Evolutionary conservation across 768 basidiomycete genomes (phyloP), one percentile per base, ranked within the genome.

Genomic region (Macrocybe gigantea): DNA sequence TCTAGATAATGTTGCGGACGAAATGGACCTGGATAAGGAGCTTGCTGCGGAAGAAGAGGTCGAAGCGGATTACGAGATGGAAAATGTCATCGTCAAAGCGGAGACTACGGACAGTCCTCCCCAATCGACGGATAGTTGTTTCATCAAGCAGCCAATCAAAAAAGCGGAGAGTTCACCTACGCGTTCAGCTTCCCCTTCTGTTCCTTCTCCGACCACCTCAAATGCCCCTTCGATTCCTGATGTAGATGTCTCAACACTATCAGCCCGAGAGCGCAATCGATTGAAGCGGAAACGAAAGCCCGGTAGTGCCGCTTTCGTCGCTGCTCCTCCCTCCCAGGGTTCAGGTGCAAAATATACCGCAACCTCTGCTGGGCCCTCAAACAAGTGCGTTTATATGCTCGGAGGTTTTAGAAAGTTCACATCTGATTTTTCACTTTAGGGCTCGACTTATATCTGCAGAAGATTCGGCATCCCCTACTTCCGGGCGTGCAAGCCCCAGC

Each of bases 201-300:
- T 63, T 1, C 72, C 77, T 2, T 76, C 82, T 0, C 80, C 83
- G 0, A 66, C 79, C 7, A 69, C 75, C 11, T 72, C 79, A 0
- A 62, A 69, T 33, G 53, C 60, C 45, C 63, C 67, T 5, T 64
- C 69, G 3, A 64, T 65, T 8, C 58, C 70, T 15, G 78, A 82
- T 38, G 52, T 68, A 9, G 81, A 84, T 52, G 51, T 72, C 4
- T 68, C 59, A 38, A 78, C 77, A 5, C 69, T 98, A 39, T 96
- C 93, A 32, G 92, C 93, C 8, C 82, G 96, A 46, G 95, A 98
- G 65, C 81, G 88, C 32, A 96, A 96, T 61, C 80, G 94, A 41
- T 71, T 98, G 32, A 99, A 99, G 64, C 79, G 96, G 30, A 98
- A 98, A 62, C 86, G 94, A 48, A 96, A 94, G 59, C 76, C 78